Evolutionary conservation across 2,329 filamentous ascomycete genomes (phyloP), one percentile per base, ranked within the genome.

Genomic region (Diaporthe citri): DNA sequence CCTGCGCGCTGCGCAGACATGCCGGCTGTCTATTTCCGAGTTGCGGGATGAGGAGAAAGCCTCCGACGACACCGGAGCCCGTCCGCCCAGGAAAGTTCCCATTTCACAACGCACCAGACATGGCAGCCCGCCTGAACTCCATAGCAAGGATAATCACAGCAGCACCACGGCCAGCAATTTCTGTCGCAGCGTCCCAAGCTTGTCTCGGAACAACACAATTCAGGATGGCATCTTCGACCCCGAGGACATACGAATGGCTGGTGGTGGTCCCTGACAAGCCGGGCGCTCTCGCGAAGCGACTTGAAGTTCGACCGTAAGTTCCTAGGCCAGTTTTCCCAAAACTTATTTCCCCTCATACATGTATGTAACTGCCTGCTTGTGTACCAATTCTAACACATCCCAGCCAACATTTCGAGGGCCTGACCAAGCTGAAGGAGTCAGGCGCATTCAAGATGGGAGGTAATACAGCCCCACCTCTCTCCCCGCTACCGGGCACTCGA

Each of bases 211-310:
- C 8, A 17, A 34, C 74, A 46, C 22, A 34, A 15, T 39, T 57
- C 57, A 74, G 75, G 39, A 76, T 73, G 71, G 70, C 73, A 7
- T 62, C 75, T 13, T 69, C 76, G 25, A 60, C 60, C 25, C 76
- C 81, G 62, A 79, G 81, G 64, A 89, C 88, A 80, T 88, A 85
- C 76, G 91, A 94, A 82, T 95, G 92, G 86, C 88, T 95, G 51
- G 91, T 93, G 79, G 87, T 95, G 74, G 81, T 94, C 51, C 93
- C 92, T 17, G 93, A 95, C 82, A 90, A 91, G 82, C 88, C 91
- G 2, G 91, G 89, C 55, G 86, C 83, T 28, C 84, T 88, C 75
- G 87, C 87, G 77, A 93, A 93, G 87, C 87, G 93, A 72, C 84
- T 94, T 36, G 89, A 91, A 78, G 87, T 91, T 60, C 86, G 91